Conservation (phyloP, 208 protist species). For the Wallacemonas rigidus region DNA sequence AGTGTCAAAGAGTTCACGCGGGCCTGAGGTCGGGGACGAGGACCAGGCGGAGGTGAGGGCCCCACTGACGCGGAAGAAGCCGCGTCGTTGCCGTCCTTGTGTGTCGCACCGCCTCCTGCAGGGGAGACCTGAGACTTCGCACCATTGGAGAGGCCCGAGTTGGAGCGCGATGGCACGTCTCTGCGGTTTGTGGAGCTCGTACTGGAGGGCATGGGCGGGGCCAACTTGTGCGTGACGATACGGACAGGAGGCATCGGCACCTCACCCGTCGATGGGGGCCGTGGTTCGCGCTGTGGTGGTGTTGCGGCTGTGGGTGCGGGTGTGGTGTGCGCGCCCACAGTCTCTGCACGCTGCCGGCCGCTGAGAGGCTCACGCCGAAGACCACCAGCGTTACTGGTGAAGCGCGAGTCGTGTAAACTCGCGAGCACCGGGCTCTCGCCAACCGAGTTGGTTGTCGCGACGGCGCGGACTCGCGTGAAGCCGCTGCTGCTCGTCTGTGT, state of each 20-base stretch:
- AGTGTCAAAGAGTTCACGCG: constrained; percentile 5
- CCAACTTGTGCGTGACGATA: background rate
- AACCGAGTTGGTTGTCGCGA: background rate
- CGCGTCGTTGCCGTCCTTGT: background rate
- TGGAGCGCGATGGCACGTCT: no score
- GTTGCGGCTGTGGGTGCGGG: background rate
- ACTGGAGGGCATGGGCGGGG: background rate
- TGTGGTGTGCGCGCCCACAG: background rate
- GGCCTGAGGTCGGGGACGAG: background rate
- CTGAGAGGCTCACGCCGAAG: background rate
- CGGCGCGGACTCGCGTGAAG: background rate
- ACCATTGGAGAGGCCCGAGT: no score
- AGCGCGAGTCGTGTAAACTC: background rate
- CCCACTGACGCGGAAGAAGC: background rate
- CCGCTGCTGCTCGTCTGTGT: background rate
- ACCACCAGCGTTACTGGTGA: background rate
- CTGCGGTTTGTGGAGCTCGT: no score
- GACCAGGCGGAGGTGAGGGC: background rate
- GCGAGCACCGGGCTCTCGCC: background rate
- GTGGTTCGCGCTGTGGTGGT: background rate
- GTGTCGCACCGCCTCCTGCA: background rate
- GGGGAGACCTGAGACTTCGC: no score
- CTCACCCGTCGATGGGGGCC: background rate
- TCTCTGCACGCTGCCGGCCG: background rate
- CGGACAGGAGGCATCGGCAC: background rate